These are phyloP conservation scores for Ogataea minuta DNA, from an alignment of 805 yeast species.

Conservation along the genomic window DNA sequence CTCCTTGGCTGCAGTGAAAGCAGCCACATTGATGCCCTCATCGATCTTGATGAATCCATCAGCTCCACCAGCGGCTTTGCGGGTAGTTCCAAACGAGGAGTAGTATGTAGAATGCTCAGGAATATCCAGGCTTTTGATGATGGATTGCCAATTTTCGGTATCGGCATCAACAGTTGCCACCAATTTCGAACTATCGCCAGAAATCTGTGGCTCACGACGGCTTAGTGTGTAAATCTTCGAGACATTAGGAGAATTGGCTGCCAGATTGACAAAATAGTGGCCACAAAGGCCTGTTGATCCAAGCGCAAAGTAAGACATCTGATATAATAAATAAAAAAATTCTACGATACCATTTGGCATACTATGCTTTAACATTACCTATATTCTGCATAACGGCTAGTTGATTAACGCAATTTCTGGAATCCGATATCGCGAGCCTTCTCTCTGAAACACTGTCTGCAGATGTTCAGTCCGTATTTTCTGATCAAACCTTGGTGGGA, in stretches of 20 bases:
- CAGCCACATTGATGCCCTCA: constrained; percentile 62
- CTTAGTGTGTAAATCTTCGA: constrained; percentile 47
- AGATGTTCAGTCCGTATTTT: constrained; percentile 99
- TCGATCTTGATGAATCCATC: constrained; percentile 71
- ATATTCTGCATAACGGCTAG: constrained; percentile 9
- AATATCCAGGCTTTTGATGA: constrained; percentile 33
- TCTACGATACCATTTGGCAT: constrained; percentile 8
- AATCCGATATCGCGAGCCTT: constrained; percentile 98
- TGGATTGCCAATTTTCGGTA: constrained; percentile 47
- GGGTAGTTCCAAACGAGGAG: constrained; percentile 75
- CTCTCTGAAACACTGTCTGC: constrained; percentile 99
- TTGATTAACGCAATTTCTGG: constrained; percentile 91
- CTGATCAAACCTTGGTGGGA: constrained; percentile 99
- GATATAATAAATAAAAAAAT: not conserved
- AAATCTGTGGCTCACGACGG: constrained; percentile 43
- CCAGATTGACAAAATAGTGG: constrained; percentile 46
- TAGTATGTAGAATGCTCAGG: constrained; percentile 45
- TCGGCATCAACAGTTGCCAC: constrained; percentile 44
- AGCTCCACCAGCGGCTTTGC: constrained; percentile 68
- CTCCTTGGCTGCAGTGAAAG: constrained; percentile 72
- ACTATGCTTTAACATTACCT: constrained; percentile 13
- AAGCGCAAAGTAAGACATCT: constrained; percentile 35
- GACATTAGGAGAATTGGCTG: constrained; percentile 37
- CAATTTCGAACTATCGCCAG: constrained; percentile 12
- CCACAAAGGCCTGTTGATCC: constrained; percentile 88